Conservation (phyloP, 805 yeast species). For the Candida namnaoensis region DNA sequence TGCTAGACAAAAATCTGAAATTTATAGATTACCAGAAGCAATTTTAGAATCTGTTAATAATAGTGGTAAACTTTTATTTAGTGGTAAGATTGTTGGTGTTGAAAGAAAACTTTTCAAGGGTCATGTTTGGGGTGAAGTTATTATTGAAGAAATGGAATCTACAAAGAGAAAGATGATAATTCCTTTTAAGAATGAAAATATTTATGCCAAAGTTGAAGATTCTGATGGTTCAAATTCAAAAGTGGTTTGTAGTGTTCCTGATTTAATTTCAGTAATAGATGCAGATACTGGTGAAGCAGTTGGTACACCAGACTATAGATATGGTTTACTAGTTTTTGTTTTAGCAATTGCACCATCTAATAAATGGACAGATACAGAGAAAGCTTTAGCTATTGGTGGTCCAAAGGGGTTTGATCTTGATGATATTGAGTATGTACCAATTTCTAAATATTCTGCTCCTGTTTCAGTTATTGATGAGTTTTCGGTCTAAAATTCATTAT, state of each 20-base stretch:
- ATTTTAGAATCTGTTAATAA: slow-evolving; percentile 31
- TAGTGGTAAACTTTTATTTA: slow-evolving; percentile 24
- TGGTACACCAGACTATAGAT: slow-evolving; percentile 39
- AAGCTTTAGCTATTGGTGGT: slow-evolving; percentile 29
- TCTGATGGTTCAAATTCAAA: slow-evolving; percentile 11
- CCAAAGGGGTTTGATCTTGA: slow-evolving; percentile 27
- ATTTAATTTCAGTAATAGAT: slow-evolving; percentile 32
- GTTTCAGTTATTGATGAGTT: slow-evolving; percentile 29
- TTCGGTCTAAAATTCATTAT: too few relatives aligned
- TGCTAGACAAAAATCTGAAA: slow-evolving; percentile 28
- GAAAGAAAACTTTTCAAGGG: slow-evolving; percentile 32
- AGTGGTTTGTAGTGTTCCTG: slow-evolving; percentile 36
- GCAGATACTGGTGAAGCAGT: slow-evolving; percentile 35
- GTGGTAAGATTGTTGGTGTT: slow-evolving; percentile 35
- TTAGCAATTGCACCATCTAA: slow-evolving; percentile 29
- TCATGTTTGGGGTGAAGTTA: slow-evolving; percentile 36
- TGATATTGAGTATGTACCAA: slow-evolving; percentile 27
- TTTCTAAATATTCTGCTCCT: slow-evolving; percentile 24
- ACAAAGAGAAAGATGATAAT: slow-evolving; percentile 17
- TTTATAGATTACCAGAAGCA: slow-evolving; percentile 23
- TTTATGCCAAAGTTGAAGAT: slow-evolving; percentile 21
- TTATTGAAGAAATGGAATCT: slow-evolving; percentile 18
- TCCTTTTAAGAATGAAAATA: slow-evolving; percentile 42
- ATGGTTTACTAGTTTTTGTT: slow-evolving; percentile 35
- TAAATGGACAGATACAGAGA: slow-evolving; percentile 28